These are phyloP conservation scores for Hirschfeldia incana DNA, from an alignment of 345 rosid species.

Conservation along the genomic window DNA sequence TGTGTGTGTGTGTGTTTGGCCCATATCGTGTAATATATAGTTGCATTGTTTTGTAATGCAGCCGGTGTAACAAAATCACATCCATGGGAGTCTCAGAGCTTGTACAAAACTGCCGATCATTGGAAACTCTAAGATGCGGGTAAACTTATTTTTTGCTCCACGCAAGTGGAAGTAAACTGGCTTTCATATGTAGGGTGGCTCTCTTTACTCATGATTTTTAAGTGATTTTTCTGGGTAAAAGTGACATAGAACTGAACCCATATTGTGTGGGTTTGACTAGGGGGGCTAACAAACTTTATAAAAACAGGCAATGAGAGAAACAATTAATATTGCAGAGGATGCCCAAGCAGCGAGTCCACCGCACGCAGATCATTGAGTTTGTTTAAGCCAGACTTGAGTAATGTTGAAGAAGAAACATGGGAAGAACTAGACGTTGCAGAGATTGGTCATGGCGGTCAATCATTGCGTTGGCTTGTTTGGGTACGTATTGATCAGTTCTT, in stretches of 20 bases:
- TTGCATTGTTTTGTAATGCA: constrained; percentile 42
- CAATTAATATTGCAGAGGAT: constrained; percentile 88
- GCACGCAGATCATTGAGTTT: constrained; percentile 66
- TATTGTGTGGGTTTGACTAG: constrained; percentile 49
- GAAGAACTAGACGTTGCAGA: constrained; percentile 79
- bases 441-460: constrained; percentile 73
- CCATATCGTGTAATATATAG: background rate
- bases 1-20: constrained; percentile 2
- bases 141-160: constrained; percentile 31
- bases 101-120: constrained; percentile 59
- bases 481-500: constrained; percentile 41
- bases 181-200: background rate
- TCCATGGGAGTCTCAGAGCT: constrained; percentile 65
- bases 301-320: constrained; percentile 62
- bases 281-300: constrained; percentile 38
- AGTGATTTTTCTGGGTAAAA: constrained; percentile 2
- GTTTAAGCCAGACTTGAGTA: constrained; percentile 72
- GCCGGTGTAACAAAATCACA: constrained; percentile 65
- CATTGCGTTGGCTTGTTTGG: constrained; percentile 91
- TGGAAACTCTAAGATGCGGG: constrained; percentile 89
- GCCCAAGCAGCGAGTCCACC: constrained; percentile 66
- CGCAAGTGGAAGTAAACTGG: background rate
- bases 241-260: constrained; percentile 12
- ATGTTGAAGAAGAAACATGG: constrained; percentile 80
- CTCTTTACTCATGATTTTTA: background rate